Base-by-base conservation (phyloP, 1,284 basidiomycete species). In the Rhodotorula sp. region DNA sequence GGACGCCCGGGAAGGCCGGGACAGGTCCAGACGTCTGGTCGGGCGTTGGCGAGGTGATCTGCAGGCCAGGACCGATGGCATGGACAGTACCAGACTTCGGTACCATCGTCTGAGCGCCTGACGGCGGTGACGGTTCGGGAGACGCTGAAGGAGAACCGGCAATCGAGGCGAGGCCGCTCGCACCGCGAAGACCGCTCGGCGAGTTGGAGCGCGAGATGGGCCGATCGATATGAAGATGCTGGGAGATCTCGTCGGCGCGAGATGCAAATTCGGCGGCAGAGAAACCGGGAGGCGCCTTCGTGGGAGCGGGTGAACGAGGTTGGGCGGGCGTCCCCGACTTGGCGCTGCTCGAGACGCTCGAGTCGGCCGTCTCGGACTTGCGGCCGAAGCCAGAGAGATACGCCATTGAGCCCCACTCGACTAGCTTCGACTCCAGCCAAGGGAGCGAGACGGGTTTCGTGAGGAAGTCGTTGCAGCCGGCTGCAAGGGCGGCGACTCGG, bases 371-470 rank as follows among this genome's bases (percentile, higher is more conserved):
- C 6, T 62, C 51, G 16, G 55, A 22, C 26, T 60, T 59, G 37
- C 67, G 71, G 46, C 75, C 74, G 71, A 79, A 79, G 10, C 74
- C 73, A 8, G 75, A 76, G 18, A 79, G 72, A 60, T 78, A 78
- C 0, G 76, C 75, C 81, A 83, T 83, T 30, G 78, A 83, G 7
- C 85, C 95, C 96, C 96, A 99, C 80, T 99, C 96, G 71, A 96
- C 91, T 76, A 99, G 94, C 84, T 99, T 99, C 83, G 89, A 92
- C 80, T 98, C 94, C 62, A 99, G 83, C 96, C 96, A 99, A 59
- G 90, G 85, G 28, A 96, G 83, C 16, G 91, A 92, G 40, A 99
- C 95, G 0, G 96, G 96, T 78, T 99, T 99, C 59, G 94, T 99
- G 66, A 99, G 82, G 81, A 98, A 99, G 80, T 99, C 96, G 77